Conservation (phyloP, 2,329 filamentous ascomycete species). For the Graphilbum ipis-grandicollis region DNA sequence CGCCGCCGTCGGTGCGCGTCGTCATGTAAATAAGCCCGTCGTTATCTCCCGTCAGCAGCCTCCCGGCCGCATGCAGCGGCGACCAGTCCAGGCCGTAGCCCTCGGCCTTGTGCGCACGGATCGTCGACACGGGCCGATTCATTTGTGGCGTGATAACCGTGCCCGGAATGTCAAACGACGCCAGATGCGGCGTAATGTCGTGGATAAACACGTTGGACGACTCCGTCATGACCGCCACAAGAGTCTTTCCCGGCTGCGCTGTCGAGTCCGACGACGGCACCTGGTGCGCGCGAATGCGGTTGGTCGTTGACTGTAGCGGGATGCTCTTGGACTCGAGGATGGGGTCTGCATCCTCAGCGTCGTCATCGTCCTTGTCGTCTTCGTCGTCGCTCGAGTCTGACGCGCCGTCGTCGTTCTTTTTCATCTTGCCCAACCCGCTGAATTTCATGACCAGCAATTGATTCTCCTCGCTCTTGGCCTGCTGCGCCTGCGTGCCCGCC, state of each 20-base stretch:
- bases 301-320: conserved; percentile 72
- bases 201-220: conserved; percentile 79
- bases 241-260: conserved; percentile 56
- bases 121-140: conserved; percentile 74
- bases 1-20: conserved; percentile 69
- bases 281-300: conserved; percentile 81
- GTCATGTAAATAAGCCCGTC: conserved; percentile 80
- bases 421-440: conserved; percentile 73
- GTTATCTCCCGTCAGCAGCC: conserved; percentile 83
- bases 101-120: conserved; percentile 82
- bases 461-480: conserved; percentile 61
- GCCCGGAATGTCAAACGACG: conserved; percentile 79
- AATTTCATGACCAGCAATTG: conserved; percentile 93
- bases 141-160: conserved; percentile 63
- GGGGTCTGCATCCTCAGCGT: conserved; percentile 60
- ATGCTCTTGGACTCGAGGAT: conserved; percentile 89
- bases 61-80: conserved; percentile 59
- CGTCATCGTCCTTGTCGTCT: conserved; percentile 58
- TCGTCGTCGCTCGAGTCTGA: conserved; percentile 49
- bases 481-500: conserved; percentile 82
- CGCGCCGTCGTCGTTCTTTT: conserved; percentile 39
- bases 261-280: conserved; percentile 48
- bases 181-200: conserved; percentile 79
- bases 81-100: conserved; percentile 98
- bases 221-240: conserved; percentile 87